Conservation (phyloP, 106 monocot genomes). For the Narthecium ossifragum region DNA sequence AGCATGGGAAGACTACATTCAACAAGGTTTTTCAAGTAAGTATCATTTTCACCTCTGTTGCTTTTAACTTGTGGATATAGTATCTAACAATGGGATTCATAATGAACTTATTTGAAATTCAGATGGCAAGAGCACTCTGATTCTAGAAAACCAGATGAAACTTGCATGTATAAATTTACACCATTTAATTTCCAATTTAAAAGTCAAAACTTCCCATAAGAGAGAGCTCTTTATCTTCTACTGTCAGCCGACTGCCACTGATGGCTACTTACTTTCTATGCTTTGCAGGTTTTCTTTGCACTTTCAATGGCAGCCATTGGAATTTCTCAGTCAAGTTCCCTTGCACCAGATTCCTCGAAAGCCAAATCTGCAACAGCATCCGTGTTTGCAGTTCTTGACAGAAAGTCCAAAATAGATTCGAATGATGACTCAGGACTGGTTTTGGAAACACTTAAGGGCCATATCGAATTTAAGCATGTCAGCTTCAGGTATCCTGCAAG, state of each 20-base stretch:
- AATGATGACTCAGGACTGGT: slow-evolving; percentile 27
- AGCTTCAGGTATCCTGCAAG: slow-evolving; percentile 45
- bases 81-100: no score
- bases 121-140: no score
- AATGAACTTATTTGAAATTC: no score
- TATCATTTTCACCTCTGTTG: neutral
- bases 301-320: slow-evolving; percentile 34
- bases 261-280: no score
- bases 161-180: no score
- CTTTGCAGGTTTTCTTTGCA: slow-evolving; percentile 43
- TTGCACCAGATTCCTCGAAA: slow-evolving; percentile 42
- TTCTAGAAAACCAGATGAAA: no score
- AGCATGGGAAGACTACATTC: slow-evolving; percentile 20
- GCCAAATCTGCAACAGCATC: slow-evolving; percentile 51
- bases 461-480: slow-evolving; percentile 46
- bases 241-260: neutral
- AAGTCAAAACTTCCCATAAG: neutral
- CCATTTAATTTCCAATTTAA: neutral
- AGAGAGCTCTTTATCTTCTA: neutral
- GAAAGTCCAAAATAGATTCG: slow-evolving; percentile 37
- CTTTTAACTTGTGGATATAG: no score
- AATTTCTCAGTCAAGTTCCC: slow-evolving; percentile 37
- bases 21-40: slow-evolving; percentile 12
- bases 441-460: slow-evolving; percentile 22
- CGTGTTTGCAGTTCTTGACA: slow-evolving; percentile 45